Evolutionary conservation across 2,329 filamentous ascomycete genomes (phyloP).

Genomic region (Knoxdaviesia capensis): DNA sequence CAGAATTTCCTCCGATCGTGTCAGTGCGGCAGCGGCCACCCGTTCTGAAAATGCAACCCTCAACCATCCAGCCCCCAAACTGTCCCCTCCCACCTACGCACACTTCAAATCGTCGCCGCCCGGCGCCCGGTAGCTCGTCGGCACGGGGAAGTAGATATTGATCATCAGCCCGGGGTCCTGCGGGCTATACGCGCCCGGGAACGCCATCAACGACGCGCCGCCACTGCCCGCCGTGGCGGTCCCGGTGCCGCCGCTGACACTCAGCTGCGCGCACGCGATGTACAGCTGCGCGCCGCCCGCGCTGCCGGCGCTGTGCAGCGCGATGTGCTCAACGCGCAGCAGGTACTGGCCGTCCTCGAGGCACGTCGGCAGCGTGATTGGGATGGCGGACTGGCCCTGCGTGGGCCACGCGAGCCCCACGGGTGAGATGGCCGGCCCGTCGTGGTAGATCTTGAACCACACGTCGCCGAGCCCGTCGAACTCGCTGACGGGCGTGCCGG

Average conservation of each 20-base stretch:
- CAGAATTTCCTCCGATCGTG: too few relatives aligned
- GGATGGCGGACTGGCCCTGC: slow-evolving; percentile 9
- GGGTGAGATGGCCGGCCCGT: slow-evolving; percentile 16
- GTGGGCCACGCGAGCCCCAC: slow-evolving; percentile 19
- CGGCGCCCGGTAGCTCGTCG: slow-evolving; percentile 1
- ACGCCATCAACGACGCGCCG: slow-evolving; percentile 12
- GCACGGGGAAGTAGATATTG: slow-evolving; percentile 18
- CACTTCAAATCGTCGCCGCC: slow-evolving; percentile 2
- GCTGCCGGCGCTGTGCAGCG: slow-evolving; percentile 11
- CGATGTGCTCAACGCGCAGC: slow-evolving; percentile 13
- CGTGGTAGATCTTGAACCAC: slow-evolving; percentile 23
- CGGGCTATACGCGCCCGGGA: slow-evolving; percentile 20
- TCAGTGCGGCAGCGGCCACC: too few relatives aligned
- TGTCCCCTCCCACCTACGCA: too few relatives aligned
- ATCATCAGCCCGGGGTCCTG: slow-evolving; percentile 21
- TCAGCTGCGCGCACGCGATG: slow-evolving; percentile 8
- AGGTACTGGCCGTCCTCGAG: slow-evolving; percentile 9
- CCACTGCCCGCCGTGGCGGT: background rate
- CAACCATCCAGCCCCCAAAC: too few relatives aligned
- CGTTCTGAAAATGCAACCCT: too few relatives aligned
- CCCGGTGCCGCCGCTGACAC: slow-evolving; percentile 5
- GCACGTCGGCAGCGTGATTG: slow-evolving; percentile 7
- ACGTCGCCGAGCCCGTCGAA: slow-evolving; percentile 14
- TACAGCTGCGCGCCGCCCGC: slow-evolving; percentile 14
- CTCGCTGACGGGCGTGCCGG: slow-evolving; percentile 14